Conservation (phyloP, 2,329 filamentous ascomycete genomes). For the Sporothrix dimorphospora region DNA sequence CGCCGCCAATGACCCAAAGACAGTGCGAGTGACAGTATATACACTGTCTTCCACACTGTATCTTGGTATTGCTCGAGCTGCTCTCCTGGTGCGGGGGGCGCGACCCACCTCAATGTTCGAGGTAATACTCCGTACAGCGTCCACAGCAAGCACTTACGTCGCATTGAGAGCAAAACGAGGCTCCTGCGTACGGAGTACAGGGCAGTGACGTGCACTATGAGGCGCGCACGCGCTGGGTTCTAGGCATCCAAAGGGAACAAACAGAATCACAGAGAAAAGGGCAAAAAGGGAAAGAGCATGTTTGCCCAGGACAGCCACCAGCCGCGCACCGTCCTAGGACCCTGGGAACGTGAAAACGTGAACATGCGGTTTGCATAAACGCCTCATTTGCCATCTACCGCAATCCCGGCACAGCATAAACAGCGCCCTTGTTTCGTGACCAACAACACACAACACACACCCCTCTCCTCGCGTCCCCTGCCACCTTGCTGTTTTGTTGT, state of each 20-base stretch:
- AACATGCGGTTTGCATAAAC: slow-evolving; percentile 19
- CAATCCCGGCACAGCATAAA: neutral
- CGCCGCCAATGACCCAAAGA: neutral
- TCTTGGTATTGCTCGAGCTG: neutral
- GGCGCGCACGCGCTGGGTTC: slow-evolving; percentile 8
- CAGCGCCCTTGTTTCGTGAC: slow-evolving; percentile 14
- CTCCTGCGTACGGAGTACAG: slow-evolving; percentile 5
- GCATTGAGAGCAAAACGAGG: slow-evolving; percentile 13
- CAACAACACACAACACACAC: neutral
- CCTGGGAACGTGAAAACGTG: neutral
- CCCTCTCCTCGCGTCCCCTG: neutral
- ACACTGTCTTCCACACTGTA: neutral
- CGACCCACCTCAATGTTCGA: neutral
- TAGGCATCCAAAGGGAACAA: slow-evolving; percentile 1
- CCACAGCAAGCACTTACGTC: neutral
- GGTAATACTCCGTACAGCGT: too few species aligned
- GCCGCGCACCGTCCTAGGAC: neutral
- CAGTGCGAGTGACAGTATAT: neutral
- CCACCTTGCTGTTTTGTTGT: neutral
- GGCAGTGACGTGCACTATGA: slow-evolving; percentile 5
- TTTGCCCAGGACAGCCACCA: neutral
- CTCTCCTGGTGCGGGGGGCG: neutral
- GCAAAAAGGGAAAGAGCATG: neutral
- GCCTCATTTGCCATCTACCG: slow-evolving; percentile 18
- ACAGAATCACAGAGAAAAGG: neutral